phyloP scores from a whole-genome alignment of 441 rosid species.

The Pelargonium australe region DNA sequence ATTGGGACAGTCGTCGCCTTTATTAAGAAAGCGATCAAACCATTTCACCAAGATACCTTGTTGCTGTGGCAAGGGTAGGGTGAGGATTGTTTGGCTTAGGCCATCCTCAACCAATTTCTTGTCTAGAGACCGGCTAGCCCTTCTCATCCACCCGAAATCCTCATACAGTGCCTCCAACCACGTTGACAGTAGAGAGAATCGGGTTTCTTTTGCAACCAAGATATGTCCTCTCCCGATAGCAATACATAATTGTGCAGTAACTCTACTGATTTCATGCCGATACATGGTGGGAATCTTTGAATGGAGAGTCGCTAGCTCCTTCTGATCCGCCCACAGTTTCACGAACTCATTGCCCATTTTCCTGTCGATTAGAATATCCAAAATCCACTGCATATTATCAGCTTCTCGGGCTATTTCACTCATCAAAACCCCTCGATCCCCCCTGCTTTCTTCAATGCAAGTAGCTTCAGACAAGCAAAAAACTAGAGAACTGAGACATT shows the following conservation, averaged over 20 bases:
- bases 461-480: slow-evolving; percentile 75
- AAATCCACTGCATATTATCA: slow-evolving; percentile 83
- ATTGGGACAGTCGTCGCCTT: slow-evolving; percentile 80
- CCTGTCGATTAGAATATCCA: slow-evolving; percentile 62
- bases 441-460: slow-evolving; percentile 33
- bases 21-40: slow-evolving; percentile 74
- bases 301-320: slow-evolving; percentile 75
- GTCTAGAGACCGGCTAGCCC: slow-evolving; percentile 60
- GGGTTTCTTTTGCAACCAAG: slow-evolving; percentile 59
- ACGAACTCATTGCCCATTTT: slow-evolving; percentile 68
- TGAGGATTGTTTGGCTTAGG: slow-evolving; percentile 66
- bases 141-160: slow-evolving; percentile 89
- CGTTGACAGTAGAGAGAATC: slow-evolving; percentile 58
- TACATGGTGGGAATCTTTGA: slow-evolving; percentile 74
- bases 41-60: slow-evolving; percentile 68
- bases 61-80: slow-evolving; percentile 71
- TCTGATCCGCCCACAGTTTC: slow-evolving; percentile 82
- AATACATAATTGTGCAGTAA: slow-evolving; percentile 72
- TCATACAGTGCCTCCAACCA: slow-evolving; percentile 88
- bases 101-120: slow-evolving; percentile 87
- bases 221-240: slow-evolving; percentile 79
- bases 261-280: slow-evolving; percentile 77
- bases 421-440: slow-evolving; percentile 67
- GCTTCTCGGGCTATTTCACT: slow-evolving; percentile 82
- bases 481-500: slow-evolving; percentile 68